Base-by-base conservation (phyloP, 2,329 filamentous ascomycete species). In the Teratosphaeria viscida region DNA sequence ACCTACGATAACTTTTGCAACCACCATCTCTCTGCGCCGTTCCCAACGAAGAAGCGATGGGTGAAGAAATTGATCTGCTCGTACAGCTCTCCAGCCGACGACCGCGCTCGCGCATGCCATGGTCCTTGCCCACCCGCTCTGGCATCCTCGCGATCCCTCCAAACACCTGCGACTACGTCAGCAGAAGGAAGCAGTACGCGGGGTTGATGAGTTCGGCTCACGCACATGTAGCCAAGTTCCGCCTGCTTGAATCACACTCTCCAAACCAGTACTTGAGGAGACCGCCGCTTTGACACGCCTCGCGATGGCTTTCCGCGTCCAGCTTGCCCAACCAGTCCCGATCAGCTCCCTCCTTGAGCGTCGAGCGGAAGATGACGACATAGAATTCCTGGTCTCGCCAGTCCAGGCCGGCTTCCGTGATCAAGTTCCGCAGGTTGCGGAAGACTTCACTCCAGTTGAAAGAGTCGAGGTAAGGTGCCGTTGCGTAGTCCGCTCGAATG, bases 261-360 rank as follows among this genome's bases (percentile, higher is more conserved):
- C 90, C 90, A 73, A 95, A 96, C 90, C 92, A 96, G 74, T 96
- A 96, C 73, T 95, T 95, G 70, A 96, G 75, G 70, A 96, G 82
- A 0, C 90, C 90, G 5, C 91, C 91, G 67, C 85, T 89, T 47
- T 81, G 81, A 19, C 86, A 86, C 12, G 92, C 92, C 72, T 96
- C 91, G 27, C 82, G 80, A 72, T 96, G 91, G 6, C 88, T 88
- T 61, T 84, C 84, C 69, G 86, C 85, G 74, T 96, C 92, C 35
- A 96, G 79, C 29, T 80, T 79, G 49, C 85, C 85, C 47, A 96
- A 80, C 60, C 87, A 80, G 11, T 82, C 82, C 61, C 84, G 84
- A 63, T 90, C 84, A 1, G 86, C 87, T 12, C 79, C 82, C 1
- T 81, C 78, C 43, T 85, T 84, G 59, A 96, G 83, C 64, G 80